These are phyloP conservation scores for Amanita muscaria DNA, from an alignment of 768 basidiomycete species.

Conservation along the genomic window DNA sequence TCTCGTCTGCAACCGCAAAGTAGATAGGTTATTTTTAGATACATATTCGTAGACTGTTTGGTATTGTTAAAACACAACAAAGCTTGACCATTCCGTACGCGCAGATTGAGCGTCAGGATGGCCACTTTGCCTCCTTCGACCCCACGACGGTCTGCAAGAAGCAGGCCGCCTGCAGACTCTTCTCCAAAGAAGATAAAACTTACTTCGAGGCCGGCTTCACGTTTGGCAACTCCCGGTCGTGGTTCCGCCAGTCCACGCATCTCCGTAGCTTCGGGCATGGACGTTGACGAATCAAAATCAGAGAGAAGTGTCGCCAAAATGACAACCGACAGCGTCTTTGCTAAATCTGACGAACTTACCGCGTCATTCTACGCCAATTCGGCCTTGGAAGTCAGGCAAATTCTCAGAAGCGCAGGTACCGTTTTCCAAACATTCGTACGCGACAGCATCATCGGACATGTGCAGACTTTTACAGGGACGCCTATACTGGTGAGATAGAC, in stretches of 20 bases:
- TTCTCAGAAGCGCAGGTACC: conserved; percentile 59
- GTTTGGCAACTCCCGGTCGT: conserved; percentile 34
- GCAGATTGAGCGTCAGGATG: conserved; percentile 24
- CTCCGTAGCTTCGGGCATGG: conserved; percentile 51
- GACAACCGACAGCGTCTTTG: conserved; percentile 43
- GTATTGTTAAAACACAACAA: not conserved
- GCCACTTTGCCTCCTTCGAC: conserved; percentile 54
- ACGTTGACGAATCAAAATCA: conserved; percentile 48
- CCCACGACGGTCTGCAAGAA: conserved; percentile 45
- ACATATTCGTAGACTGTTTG: not conserved
- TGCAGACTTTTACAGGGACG: conserved; percentile 59
- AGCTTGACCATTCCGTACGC: not conserved
- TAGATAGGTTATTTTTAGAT: not conserved
- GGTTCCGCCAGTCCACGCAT: conserved; percentile 13
- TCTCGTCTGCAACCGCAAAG: conserved; percentile 44
- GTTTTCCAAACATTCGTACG: conserved; percentile 1
- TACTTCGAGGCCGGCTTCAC: conserved; percentile 25
- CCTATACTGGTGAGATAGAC: conserved; percentile 66
- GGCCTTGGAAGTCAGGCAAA: conserved; percentile 67
- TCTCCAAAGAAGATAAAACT: conserved; percentile 23
- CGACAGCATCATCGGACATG: conserved; percentile 8
- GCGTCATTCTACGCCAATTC: conserved; percentile 61
- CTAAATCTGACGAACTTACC: conserved; percentile 63
- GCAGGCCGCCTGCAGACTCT: conserved; percentile 19
- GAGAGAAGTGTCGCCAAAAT: conserved; percentile 28